Evolutionary conservation across 202 grass and related monocot species (phyloP), one percentile per base, ranked within the genome.

Genomic region (Setaria viridis): DNA sequence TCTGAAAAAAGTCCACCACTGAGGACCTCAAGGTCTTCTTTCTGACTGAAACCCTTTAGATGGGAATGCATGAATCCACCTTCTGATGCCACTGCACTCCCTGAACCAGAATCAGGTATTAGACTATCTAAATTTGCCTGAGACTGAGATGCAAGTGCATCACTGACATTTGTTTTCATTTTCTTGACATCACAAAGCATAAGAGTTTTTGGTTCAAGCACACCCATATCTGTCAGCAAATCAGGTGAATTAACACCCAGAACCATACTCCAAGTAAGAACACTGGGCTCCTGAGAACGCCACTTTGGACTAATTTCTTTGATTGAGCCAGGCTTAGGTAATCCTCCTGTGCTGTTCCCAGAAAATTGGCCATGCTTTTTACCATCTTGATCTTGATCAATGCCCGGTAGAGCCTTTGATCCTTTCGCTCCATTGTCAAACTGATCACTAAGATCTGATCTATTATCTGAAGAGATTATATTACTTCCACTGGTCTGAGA

Each of bases 41-140:
- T 62, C 30, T 67, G 62, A 87, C 45, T 7, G 62, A 85, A 87
- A 66, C 53, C 72, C 33, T 63, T 41, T 57, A 74, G 76, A 30
- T 58, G 58, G 25, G 76, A 85, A 87, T 87, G 85, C 67, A 85
- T 84, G 41, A 89, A 84, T 71, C 85, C 84, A 85, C 37, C 84
- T 77, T 91, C 90, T 85, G 87, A 79, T 4, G 72, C 65, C 46
- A 46, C 20, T 82, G 76, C 71, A 34, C 60, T 82, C 50, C 51
- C 32, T 80, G 87, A 69, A 70, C 54, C 62, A 68, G 76, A 86
- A 80, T 66, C 72, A 58, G 84, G 74, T 21, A 66, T 70, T 62
- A 19, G 72, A 82, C 77, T 62, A 71, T 81, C 34, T 14, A 45
- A 63, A 75, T 87, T 88, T 71, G 9, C 62, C 62, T 87, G 73